These are phyloP conservation scores for Epicoccum nigrum DNA, from an alignment of 2,329 filamentous ascomycete genomes.

Conservation along the genomic window DNA sequence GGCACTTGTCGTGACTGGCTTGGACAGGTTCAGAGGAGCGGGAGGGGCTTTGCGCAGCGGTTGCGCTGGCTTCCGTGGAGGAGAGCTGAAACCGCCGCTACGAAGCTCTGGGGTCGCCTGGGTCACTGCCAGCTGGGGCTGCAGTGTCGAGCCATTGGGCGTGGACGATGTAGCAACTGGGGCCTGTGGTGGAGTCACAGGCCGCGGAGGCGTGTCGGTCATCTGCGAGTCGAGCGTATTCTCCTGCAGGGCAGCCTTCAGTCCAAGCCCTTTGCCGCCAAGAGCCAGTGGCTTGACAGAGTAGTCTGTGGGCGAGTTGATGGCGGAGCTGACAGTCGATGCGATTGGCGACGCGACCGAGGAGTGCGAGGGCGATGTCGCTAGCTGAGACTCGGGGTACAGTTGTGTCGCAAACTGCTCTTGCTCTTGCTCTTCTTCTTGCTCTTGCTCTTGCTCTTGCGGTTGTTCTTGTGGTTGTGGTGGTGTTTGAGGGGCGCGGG, in stretches of 20 bases:
- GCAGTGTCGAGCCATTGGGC: constrained; percentile 24
- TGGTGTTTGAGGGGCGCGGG: no score
- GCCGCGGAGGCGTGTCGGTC: constrained; percentile 15
- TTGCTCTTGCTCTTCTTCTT: no score
- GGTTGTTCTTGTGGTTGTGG: no score
- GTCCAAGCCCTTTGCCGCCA: constrained; percentile 30
- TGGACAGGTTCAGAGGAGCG: constrained; percentile 76
- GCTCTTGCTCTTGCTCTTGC: no score
- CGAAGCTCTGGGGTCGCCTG: constrained; percentile 49
- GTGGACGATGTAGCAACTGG: constrained; percentile 3
- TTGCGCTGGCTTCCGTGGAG: constrained; percentile 39
- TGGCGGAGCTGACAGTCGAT: constrained; percentile 32
- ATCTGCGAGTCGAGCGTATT: constrained; percentile 18
- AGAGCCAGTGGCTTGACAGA: constrained; percentile 39
- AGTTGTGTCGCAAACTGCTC: constrained; percentile 13
- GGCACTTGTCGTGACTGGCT: constrained; percentile 50
- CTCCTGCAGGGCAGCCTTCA: constrained; percentile 31
- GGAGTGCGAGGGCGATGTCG: constrained; percentile 40
- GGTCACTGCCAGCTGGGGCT: constrained; percentile 47
- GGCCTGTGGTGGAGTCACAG: constrained; percentile 18
- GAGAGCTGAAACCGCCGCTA: constrained; percentile 45
- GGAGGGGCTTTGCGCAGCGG: constrained; percentile 80
- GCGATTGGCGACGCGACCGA: constrained; percentile 21
- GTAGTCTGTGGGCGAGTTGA: constrained; percentile 44
- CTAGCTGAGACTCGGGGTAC: constrained; percentile 40